A percentile compares a stretch with the other conserved stretches of the same genome.
Conservation (phyloP, 805 yeast genomes). For the Nakazawaea siamensis region DNA sequence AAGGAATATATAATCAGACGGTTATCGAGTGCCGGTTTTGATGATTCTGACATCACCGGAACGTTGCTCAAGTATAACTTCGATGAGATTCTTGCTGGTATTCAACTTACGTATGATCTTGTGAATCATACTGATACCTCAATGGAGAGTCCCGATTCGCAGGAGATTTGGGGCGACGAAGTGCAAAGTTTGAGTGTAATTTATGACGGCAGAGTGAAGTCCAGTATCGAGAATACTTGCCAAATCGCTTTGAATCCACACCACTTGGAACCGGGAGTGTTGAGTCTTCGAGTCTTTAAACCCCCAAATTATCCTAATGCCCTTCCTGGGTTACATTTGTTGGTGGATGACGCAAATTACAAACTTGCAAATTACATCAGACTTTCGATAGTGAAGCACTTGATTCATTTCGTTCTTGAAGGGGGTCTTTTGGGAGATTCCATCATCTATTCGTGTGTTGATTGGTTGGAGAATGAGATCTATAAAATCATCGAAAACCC, state of each 20-base stretch:
- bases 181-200: slow-evolving; percentile 57
- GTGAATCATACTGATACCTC: slow-evolving; percentile 15
- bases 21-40: slow-evolving; percentile 60
- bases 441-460: slow-evolving; percentile 57
- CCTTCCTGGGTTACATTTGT: slow-evolving; percentile 61
- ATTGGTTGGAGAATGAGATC: slow-evolving; percentile 69
- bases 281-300: slow-evolving; percentile 32
- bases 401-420: slow-evolving; percentile 34
- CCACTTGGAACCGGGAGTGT: slow-evolving; percentile 15
- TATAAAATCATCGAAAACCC: slow-evolving; percentile 59
- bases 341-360: slow-evolving; percentile 31
- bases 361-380: slow-evolving; percentile 67
- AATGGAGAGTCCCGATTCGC: slow-evolving; percentile 21
- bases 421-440: slow-evolving; percentile 56
- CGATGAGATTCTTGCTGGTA: slow-evolving; percentile 44
- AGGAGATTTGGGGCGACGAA: slow-evolving; percentile 66
- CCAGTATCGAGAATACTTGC: slow-evolving; percentile 21
- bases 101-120: slow-evolving; percentile 34
- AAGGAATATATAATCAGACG: slow-evolving; percentile 52
- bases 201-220: slow-evolving; percentile 34
- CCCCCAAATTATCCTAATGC: slow-evolving; percentile 52
- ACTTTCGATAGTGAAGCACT: slow-evolving; percentile 40
- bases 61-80: slow-evolving; percentile 32
- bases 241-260: slow-evolving; percentile 25
- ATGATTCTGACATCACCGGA: slow-evolving; percentile 51